These are phyloP conservation scores for Zymoseptoria tritici DNA, from an alignment of 2,329 filamentous ascomycete genomes.

Conservation along the genomic window DNA sequence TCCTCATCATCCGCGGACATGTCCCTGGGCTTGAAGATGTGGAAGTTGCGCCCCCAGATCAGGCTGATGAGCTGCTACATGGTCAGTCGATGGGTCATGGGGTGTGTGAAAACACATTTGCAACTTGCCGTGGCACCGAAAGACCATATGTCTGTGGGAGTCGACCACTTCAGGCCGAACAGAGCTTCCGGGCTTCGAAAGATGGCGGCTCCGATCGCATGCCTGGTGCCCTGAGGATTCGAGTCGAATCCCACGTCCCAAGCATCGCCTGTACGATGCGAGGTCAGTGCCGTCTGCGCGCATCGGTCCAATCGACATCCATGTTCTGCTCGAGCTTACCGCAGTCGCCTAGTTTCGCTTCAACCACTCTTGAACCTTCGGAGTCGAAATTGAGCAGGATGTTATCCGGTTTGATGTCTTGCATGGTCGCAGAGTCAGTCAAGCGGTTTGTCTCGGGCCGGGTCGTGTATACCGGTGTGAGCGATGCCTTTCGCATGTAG, in stretches of 20 bases:
- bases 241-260: constrained; percentile 16
- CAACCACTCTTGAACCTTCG: constrained; percentile 22
- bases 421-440: constrained; percentile 1
- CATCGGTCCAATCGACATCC: neutral
- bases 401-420: constrained; percentile 33
- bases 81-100: constrained; percentile 1
- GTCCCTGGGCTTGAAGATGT: constrained; percentile 21
- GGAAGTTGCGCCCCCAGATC: constrained; percentile 22
- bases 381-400: constrained; percentile 30
- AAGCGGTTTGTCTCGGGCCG: constrained; percentile 8
- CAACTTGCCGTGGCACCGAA: constrained; percentile 31
- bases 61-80: constrained; percentile 23
- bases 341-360: constrained; percentile 26
- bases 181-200: constrained; percentile 34
- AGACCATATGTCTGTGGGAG: constrained; percentile 36
- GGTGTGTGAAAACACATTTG: constrained; percentile 2
- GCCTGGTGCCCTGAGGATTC: constrained; percentile 14
- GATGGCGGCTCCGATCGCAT: constrained; percentile 31
- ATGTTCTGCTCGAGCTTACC: constrained; percentile 6
- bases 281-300: constrained; percentile 1
- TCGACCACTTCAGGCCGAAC: constrained; percentile 30
- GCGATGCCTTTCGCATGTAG: constrained; percentile 26
- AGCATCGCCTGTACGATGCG: constrained; percentile 5
- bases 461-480: constrained; percentile 15
- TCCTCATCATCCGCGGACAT: constrained; percentile 20